Conservation (phyloP, 2,329 filamentous ascomycete genomes). For the Lachnellula hyalina region DNA sequence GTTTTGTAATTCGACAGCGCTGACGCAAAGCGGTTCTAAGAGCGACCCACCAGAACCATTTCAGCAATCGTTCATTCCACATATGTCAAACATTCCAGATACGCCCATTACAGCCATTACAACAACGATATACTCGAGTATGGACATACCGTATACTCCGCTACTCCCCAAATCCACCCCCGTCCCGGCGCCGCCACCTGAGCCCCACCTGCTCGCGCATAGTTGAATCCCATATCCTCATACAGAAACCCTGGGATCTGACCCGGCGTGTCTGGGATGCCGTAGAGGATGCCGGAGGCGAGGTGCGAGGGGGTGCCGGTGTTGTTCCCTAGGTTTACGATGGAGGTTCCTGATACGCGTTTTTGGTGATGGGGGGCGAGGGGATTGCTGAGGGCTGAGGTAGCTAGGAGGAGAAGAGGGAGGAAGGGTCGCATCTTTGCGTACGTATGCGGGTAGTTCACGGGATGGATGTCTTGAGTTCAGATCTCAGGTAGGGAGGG, state of each 20-base stretch:
- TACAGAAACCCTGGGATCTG: constrained; percentile 38
- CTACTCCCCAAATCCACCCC: constrained; percentile 37
- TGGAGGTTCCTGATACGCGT: constrained; percentile 17
- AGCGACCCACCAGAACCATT: background rate
- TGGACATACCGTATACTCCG: constrained; percentile 26
- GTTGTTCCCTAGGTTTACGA: constrained; percentile 30
- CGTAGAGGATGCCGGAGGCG: constrained; percentile 40
- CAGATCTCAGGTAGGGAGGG: no score
- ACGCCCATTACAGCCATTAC: no score
- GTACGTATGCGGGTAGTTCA: background rate
- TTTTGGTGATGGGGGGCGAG: background rate
- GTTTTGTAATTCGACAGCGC: constrained; percentile 42
- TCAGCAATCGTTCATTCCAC: background rate
- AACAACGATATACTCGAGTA: background rate
- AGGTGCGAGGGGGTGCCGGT: constrained; percentile 32
- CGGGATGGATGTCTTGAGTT: background rate
- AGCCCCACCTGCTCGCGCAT: constrained; percentile 37
- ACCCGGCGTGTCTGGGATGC: constrained; percentile 34
- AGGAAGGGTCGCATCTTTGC: constrained; percentile 6
- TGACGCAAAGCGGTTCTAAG: constrained; percentile 36
- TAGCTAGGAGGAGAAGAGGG: constrained; percentile 8
- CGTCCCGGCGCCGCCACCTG: constrained; percentile 32
- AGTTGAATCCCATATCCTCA: constrained; percentile 37
- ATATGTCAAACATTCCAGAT: no score
- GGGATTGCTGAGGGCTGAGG: constrained; percentile 9